Evolutionary conservation across 371 early-diverging fungal species (phyloP).

Genomic region (Modicella reniformis): DNA sequence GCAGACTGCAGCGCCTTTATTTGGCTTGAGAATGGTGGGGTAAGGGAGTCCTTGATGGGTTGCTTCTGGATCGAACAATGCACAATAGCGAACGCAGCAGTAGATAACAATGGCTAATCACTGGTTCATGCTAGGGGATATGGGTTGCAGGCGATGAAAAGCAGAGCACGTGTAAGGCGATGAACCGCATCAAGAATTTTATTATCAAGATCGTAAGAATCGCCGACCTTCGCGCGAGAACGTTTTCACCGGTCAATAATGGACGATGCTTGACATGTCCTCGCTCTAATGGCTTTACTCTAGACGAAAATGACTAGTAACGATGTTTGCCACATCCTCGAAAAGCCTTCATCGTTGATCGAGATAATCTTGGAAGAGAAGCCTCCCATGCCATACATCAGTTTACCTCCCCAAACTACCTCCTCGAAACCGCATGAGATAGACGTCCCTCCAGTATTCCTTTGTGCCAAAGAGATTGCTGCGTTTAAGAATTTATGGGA

Average conservation of each 20-base stretch:
- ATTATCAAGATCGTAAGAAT: slow-evolving; percentile 28
- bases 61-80: too few relatives aligned
- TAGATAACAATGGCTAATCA: neutral
- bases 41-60: neutral
- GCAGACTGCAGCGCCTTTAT: slow-evolving; percentile 37
- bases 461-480: slow-evolving; percentile 22
- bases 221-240: too few relatives aligned
- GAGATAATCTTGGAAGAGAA: slow-evolving; percentile 8
- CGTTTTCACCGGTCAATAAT: too few relatives aligned
- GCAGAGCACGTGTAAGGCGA: slow-evolving; percentile 7
- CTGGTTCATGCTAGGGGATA: neutral
- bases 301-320: slow-evolving; percentile 13
- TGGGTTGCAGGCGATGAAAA: slow-evolving; percentile 32
- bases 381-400: slow-evolving; percentile 12
- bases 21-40: slow-evolving; percentile 33
- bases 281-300: neutral
- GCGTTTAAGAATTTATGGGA: slow-evolving; percentile 15
- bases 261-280: too few relatives aligned
- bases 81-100: too few relatives aligned
- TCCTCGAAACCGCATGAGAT: neutral
- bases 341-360: slow-evolving; percentile 39
- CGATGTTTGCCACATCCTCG: slow-evolving; percentile 28
- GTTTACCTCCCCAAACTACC: neutral
- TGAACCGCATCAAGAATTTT: slow-evolving; percentile 43
- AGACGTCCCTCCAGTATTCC: neutral